These are phyloP conservation scores for Blastocystis sp. DNA, from an alignment of 352 stramenopile species.

Conservation along the genomic window DNA sequence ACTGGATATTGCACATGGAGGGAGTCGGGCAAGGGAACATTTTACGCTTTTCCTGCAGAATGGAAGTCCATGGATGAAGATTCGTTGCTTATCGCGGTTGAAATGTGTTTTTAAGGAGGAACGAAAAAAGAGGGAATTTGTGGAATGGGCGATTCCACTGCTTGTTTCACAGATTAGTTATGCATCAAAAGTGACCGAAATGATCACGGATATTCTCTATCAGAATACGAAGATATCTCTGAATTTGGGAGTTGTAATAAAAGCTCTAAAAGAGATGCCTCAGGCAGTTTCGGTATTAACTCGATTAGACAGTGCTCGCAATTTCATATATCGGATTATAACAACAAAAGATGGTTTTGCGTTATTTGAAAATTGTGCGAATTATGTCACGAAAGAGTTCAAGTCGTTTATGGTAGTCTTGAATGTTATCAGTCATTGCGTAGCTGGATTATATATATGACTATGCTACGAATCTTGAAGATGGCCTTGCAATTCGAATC, in stretches of 20 bases:
- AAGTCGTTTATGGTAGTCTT: conserved; percentile 35
- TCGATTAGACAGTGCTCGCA: neutral
- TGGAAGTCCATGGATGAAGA: neutral
- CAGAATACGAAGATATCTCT: conserved; percentile 6
- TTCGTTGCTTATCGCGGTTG: conserved; percentile 1
- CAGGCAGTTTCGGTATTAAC: neutral
- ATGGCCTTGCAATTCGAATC: neutral
- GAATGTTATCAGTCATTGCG: neutral
- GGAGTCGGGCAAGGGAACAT: neutral
- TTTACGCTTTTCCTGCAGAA: conserved; percentile 33
- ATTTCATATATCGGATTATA: conserved; percentile 31
- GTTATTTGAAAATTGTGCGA: neutral
- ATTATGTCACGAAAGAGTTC: conserved; percentile 44
- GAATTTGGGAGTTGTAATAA: neutral
- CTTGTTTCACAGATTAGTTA: conserved; percentile 4
- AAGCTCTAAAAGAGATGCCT: neutral
- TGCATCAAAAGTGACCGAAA: neutral
- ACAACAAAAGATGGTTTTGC: neutral
- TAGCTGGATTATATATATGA: conserved; percentile 25
- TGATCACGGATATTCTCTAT: conserved; percentile 9
- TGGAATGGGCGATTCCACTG: neutral
- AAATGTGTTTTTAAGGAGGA: conserved; percentile 11
- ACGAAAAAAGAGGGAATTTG: neutral
- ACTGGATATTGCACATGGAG: neutral
- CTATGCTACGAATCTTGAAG: neutral